Evolutionary conservation across 306 rosid species (phyloP).

Genomic region (Casuarina glauca): DNA sequence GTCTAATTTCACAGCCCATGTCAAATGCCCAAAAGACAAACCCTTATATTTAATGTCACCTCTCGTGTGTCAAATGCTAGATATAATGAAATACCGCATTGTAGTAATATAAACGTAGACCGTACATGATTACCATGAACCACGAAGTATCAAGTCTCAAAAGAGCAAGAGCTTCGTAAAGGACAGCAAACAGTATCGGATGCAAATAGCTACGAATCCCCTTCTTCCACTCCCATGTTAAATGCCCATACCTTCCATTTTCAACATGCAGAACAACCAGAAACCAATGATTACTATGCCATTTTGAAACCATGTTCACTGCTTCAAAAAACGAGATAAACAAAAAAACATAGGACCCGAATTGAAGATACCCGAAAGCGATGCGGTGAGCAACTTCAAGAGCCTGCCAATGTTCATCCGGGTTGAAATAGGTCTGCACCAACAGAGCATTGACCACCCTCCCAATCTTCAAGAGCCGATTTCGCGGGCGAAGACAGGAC

Average conservation of each 20-base stretch:
- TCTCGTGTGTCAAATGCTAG: no score
- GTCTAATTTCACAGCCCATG: not conserved
- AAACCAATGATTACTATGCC: constrained; percentile 15
- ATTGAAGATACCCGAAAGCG: constrained; percentile 59
- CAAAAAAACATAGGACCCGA: not conserved
- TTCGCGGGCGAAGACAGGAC: no score
- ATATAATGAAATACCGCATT: no score
- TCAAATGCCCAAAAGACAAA: not conserved
- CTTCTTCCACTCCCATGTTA: constrained; percentile 95
- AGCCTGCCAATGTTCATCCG: constrained; percentile 98
- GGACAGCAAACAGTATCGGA: constrained; percentile 74
- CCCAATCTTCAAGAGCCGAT: no score
- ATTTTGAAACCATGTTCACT: not conserved
- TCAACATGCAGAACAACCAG: constrained; percentile 5
- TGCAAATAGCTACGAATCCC: constrained; percentile 89
- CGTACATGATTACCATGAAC: constrained; percentile 65
- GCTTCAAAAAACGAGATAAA: constrained; percentile 1
- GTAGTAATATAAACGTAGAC: not conserved
- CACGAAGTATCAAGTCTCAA: constrained; percentile 69
- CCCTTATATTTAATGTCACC: no score
- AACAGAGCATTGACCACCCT: constrained; percentile 71
- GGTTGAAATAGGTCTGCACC: constrained; percentile 85
- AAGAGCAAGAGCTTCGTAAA: constrained; percentile 62
- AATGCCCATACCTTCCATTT: constrained; percentile 72
- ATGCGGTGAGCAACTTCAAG: constrained; percentile 90